Percentiles rank a stretch among this genome's conserved stretches.
phyloP scores from a whole-genome alignment of 2,329 filamentous ascomycete genomes.

The Cladorrhinum sp. region DNA sequence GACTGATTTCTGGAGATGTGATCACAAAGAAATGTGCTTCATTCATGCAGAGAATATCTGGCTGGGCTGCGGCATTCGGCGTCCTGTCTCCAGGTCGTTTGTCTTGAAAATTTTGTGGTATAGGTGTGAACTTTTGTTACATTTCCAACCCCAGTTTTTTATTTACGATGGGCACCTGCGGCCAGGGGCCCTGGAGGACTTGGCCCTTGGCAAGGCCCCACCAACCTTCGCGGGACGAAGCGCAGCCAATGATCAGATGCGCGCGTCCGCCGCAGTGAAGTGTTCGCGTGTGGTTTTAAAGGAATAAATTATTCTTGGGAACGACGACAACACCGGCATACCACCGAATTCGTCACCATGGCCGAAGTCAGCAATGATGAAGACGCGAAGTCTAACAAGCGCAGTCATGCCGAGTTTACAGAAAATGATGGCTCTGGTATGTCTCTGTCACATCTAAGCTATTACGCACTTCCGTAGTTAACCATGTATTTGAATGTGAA shows the following conservation, averaged over 20 bases:
- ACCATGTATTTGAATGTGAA: slow-evolving; percentile 30
- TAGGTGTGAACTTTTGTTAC: too few species aligned
- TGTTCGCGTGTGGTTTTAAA: background rate
- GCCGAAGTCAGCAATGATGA: slow-evolving; percentile 29
- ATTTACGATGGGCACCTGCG: too few species aligned
- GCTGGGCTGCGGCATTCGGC: too few species aligned
- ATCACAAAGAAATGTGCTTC: too few species aligned
- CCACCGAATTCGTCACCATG: slow-evolving; percentile 29
- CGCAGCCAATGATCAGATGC: slow-evolving; percentile 1
- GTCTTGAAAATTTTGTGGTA: too few species aligned
- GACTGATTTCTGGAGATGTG: too few species aligned
- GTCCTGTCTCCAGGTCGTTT: too few species aligned
- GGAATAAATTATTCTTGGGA: background rate
- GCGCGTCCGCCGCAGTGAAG: background rate
- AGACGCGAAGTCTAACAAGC: slow-evolving; percentile 45
- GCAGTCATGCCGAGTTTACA: slow-evolving; percentile 55
- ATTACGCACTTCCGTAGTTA: background rate
- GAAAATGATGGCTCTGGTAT: slow-evolving; percentile 44
- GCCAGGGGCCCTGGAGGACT: background rate
- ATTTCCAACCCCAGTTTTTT: too few species aligned
- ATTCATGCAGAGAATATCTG: too few species aligned
- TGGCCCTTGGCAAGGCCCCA: slow-evolving; percentile 2
- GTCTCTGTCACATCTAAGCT: background rate
- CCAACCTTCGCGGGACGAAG: background rate
- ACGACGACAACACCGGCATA: background rate